Evolutionary conservation across 2,329 filamentous ascomycete genomes (phyloP).

Genomic region (Fusarium abutilonis): DNA sequence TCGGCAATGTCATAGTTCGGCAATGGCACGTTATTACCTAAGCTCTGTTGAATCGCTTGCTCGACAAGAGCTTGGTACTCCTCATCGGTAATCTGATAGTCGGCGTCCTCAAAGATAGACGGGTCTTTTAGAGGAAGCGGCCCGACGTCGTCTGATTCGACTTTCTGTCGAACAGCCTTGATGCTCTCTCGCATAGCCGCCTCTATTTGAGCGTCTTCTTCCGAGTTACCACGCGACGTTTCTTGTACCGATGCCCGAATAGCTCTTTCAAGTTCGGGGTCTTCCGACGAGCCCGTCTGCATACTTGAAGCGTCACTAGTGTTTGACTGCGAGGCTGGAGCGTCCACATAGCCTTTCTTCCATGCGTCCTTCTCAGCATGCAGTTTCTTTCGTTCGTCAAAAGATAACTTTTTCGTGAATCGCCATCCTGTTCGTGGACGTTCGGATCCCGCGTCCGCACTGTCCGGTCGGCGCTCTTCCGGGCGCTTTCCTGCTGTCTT

Average conservation of each 20-base stretch:
- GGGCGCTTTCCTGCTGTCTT: conserved; percentile 51
- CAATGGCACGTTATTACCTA: conserved; percentile 44
- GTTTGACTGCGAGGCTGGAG: conserved; percentile 13
- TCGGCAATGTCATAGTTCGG: conserved; percentile 34
- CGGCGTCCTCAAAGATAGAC: conserved; percentile 52
- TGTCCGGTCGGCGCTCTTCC: conserved; percentile 30
- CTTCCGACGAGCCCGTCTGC: conserved; percentile 48
- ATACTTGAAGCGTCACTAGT: conserved; percentile 27
- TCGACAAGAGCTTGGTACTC: conserved; percentile 68
- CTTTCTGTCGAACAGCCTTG: conserved; percentile 58
- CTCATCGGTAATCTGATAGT: conserved; percentile 63
- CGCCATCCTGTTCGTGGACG: conserved; percentile 58
- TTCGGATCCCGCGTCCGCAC: conserved; percentile 35
- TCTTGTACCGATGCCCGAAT: conserved; percentile 75
- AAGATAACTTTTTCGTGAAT: conserved; percentile 58
- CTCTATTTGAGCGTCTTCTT: conserved; percentile 77
- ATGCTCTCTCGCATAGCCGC: conserved; percentile 78
- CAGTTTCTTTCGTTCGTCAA: conserved; percentile 63
- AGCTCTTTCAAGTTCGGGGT: conserved; percentile 74
- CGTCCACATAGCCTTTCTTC: conserved; percentile 47
- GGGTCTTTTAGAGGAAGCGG: conserved; percentile 43
- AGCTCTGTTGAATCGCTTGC: conserved; percentile 64
- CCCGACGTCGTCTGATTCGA: conserved; percentile 42
- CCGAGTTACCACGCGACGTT: conserved; percentile 73
- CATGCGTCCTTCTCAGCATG: conserved; percentile 59